These are phyloP conservation scores for Candida lessepsii DNA, from an alignment of 805 yeast species.

Conservation along the genomic window DNA sequence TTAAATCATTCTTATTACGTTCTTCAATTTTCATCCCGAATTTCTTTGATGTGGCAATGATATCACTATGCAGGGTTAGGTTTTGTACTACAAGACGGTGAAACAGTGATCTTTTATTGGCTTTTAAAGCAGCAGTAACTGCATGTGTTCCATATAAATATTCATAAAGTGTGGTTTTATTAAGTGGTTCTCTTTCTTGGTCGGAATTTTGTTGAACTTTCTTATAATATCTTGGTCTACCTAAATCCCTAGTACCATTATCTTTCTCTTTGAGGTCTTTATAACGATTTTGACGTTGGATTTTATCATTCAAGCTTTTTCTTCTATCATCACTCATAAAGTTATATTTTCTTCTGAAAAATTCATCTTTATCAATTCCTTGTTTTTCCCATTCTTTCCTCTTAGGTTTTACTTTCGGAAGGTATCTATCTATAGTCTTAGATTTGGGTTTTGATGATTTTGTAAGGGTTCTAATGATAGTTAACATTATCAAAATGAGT, in stretches of 20 bases:
- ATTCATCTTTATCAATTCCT: constrained; percentile 39
- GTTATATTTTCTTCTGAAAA: constrained; percentile 35
- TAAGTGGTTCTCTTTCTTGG: constrained; percentile 6
- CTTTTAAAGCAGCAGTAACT: constrained; percentile 65
- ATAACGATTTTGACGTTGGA: constrained; percentile 10
- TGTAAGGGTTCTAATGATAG: background rate
- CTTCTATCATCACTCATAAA: constrained; percentile 15
- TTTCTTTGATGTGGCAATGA: constrained; percentile 48
- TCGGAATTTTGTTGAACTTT: background rate
- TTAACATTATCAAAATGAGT: constrained; percentile 2
- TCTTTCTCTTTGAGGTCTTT: constrained; percentile 7
- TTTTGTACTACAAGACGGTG: constrained; percentile 45
- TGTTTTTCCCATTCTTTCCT: constrained; percentile 37
- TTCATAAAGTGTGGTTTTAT: constrained; percentile 42
- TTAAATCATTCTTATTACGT: constrained; percentile 51
- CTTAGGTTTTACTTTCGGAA: constrained; percentile 18
- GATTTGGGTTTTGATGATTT: constrained; percentile 3
- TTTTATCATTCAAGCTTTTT: constrained; percentile 9
- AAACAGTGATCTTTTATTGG: constrained; percentile 52
- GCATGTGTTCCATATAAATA: constrained; percentile 76
- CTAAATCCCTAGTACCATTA: background rate
- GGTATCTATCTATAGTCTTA: constrained; percentile 24
- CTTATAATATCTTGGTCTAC: background rate
- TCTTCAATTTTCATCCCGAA: constrained; percentile 37
- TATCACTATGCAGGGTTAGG: constrained; percentile 36